phyloP scores from a whole-genome alignment of 768 basidiomycete species.

The Termitomyces sp. region DNA sequence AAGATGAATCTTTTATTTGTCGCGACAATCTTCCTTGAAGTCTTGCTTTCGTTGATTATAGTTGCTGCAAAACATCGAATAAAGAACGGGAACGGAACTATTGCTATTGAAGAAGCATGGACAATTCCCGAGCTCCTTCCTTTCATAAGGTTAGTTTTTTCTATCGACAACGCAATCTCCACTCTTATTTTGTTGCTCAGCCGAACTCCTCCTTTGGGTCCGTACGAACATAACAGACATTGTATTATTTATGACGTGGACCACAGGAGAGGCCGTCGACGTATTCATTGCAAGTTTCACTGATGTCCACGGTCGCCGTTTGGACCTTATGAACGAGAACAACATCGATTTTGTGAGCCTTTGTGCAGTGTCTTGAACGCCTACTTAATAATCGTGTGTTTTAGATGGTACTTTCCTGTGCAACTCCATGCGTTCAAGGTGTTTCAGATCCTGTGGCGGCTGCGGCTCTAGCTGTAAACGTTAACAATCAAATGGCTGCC shows the following conservation, averaged over 20 bases:
- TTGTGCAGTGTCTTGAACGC: neutral
- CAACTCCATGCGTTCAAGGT: constrained; percentile 32
- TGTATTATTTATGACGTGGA: neutral
- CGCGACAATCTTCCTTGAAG: neutral
- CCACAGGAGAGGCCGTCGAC: constrained; percentile 23
- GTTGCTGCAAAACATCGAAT: constrained; percentile 10
- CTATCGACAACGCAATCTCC: neutral
- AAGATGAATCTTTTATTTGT: neutral
- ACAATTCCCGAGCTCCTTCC: constrained; percentile 26
- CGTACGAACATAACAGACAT: neutral
- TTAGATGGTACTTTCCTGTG: constrained; percentile 35
- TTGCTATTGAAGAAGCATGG: constrained; percentile 37
- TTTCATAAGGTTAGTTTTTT: constrained; percentile 18
- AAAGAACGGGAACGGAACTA: constrained; percentile 29
- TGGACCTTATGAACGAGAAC: constrained; percentile 29
- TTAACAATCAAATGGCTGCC: constrained; percentile 31
- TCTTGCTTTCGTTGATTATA: neutral
- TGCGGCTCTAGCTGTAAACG: constrained; percentile 26
- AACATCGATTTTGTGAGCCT: constrained; percentile 29
- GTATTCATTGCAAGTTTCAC: constrained; percentile 27
- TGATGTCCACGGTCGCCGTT: constrained; percentile 34
- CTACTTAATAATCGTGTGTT: neutral
- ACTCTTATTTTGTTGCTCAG: neutral
- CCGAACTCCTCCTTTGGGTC: constrained; percentile 17
- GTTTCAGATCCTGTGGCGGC: constrained; percentile 27